These are phyloP conservation scores for Herpetomonas samuelpessoai DNA, from an alignment of 208 protist species.

Conservation along the genomic window DNA sequence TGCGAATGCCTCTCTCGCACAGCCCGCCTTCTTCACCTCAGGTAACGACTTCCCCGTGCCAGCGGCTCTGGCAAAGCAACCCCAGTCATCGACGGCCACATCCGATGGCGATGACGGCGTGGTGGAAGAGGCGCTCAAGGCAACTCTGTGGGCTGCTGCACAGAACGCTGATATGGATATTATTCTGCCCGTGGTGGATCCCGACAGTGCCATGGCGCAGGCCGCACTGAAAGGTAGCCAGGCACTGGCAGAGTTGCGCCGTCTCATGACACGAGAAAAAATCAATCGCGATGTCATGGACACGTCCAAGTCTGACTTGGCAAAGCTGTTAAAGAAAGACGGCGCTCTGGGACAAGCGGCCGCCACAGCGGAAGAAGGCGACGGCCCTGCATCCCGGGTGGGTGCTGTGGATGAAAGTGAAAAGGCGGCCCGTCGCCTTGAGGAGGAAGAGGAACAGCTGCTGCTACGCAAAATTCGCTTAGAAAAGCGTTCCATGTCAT, in stretches of 20 bases:
- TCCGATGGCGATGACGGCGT: slow-evolving; percentile 6
- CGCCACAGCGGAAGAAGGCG: neutral
- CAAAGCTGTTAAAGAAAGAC: slow-evolving; percentile 54
- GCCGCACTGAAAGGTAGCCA: slow-evolving; percentile 56
- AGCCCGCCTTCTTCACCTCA: slow-evolving; percentile 62
- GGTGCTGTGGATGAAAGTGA: too few relatives aligned
- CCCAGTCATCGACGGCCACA: neutral
- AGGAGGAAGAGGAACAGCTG: slow-evolving; percentile 15
- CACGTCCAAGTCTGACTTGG: slow-evolving; percentile 63
- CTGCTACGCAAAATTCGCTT: slow-evolving; percentile 15
- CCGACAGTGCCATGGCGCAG: slow-evolving; percentile 40
- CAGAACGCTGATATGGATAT: slow-evolving; percentile 50
- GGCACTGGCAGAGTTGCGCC: slow-evolving; percentile 39
- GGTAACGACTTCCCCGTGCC: slow-evolving; percentile 62
- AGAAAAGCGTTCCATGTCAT: slow-evolving; percentile 3
- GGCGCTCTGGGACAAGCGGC: slow-evolving; percentile 7
- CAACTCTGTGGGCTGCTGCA: slow-evolving; percentile 15
- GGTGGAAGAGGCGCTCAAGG: neutral
- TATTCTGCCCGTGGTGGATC: slow-evolving; percentile 67
- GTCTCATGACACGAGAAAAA: slow-evolving; percentile 57
- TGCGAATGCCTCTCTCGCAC: slow-evolving; percentile 24
- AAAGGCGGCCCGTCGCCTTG: neutral
- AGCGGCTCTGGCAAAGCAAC: too few relatives aligned
- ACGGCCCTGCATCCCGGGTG: neutral
- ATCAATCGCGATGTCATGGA: slow-evolving; percentile 63